These are phyloP conservation scores for Cylindrotheca closterium DNA, from an alignment of 108 stramenopile species.

Conservation along the genomic window DNA sequence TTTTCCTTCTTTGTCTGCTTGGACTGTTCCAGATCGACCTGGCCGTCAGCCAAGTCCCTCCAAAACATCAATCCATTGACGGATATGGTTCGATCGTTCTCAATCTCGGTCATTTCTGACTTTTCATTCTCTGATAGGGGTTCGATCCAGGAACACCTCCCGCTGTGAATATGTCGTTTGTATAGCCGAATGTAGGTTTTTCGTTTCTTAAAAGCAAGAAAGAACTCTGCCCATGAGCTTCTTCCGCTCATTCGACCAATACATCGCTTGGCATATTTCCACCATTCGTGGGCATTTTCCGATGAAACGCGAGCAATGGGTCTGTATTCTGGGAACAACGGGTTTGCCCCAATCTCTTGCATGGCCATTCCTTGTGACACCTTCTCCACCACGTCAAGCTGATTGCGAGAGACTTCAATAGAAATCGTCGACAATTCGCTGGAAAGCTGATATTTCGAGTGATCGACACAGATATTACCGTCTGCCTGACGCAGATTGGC, in stretches of 20 bases:
- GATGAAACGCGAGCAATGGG: slow-evolving; percentile 31
- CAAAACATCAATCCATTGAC: slow-evolving; percentile 79
- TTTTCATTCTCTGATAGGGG: slow-evolving; percentile 42
- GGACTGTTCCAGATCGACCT: slow-evolving; percentile 60
- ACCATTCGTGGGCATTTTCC: slow-evolving; percentile 52
- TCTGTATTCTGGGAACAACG: slow-evolving; percentile 85
- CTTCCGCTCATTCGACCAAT: slow-evolving; percentile 75
- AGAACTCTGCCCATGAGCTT: slow-evolving; percentile 73
- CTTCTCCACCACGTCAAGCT: slow-evolving; percentile 63
- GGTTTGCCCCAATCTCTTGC: slow-evolving; percentile 17
- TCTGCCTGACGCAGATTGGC: slow-evolving; percentile 74
- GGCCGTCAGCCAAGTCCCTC: slow-evolving; percentile 80
- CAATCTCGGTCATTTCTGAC: slow-evolving; percentile 47
- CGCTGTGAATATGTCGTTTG: slow-evolving; percentile 55
- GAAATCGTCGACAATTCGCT: slow-evolving; percentile 62
- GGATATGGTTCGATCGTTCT: slow-evolving; percentile 72
- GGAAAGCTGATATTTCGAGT: slow-evolving; percentile 72
- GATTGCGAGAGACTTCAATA: slow-evolving; percentile 53
- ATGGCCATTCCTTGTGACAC: slow-evolving; percentile 34
- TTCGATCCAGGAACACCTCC: slow-evolving; percentile 55
- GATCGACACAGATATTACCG: slow-evolving; percentile 49
- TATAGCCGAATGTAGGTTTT: slow-evolving; percentile 77
- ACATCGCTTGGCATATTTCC: slow-evolving; percentile 76
- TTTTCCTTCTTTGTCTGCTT: slow-evolving; percentile 36
- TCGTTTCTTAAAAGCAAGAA: slow-evolving; percentile 59